Evolutionary conservation across 1,284 basidiomycete genomes (phyloP).

Genomic region (Moesziomyces antarcticus): DNA sequence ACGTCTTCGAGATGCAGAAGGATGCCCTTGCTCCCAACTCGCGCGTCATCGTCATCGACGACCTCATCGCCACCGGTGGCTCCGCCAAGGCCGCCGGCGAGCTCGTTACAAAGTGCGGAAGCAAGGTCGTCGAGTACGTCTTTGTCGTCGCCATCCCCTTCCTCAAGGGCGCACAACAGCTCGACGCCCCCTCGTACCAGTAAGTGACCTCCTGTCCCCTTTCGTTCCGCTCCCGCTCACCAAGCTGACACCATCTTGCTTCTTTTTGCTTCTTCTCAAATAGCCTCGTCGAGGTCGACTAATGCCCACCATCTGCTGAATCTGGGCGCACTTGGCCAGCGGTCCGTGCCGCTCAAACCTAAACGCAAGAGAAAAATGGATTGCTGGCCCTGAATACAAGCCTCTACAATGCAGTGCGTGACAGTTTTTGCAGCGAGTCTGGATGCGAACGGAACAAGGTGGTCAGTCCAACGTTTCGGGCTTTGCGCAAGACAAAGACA

Average conservation of each 20-base stretch:
- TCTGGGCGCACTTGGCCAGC: not conserved
- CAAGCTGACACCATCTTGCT: not conserved
- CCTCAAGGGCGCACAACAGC: constrained; percentile 80
- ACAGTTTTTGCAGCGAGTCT: constrained; percentile 67
- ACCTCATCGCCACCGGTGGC: constrained; percentile 96
- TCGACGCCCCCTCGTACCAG: constrained; percentile 81
- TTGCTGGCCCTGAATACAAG: constrained; percentile 1
- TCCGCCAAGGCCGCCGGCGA: constrained; percentile 94
- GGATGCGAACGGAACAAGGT: not conserved
- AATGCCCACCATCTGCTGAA: not conserved
- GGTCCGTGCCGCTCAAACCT: not conserved
- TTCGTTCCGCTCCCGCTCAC: not conserved
- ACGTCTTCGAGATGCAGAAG: constrained; percentile 93
- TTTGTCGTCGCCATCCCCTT: constrained; percentile 91
- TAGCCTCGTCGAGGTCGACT: constrained; percentile 55
- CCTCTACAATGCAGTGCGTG: constrained; percentile 62
- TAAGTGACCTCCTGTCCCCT: constrained; percentile 27
- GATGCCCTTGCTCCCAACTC: constrained; percentile 83
- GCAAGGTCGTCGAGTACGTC: constrained; percentile 87
- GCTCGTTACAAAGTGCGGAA: constrained; percentile 84
- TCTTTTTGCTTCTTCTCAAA: not conserved
- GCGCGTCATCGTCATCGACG: constrained; percentile 89
- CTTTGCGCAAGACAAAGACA: no score
- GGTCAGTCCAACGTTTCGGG: not conserved
- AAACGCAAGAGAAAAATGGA: not conserved